Evolutionary conservation across 176 grass and related monocot species (phyloP), one percentile per base, ranked within the genome.

Genomic region (Eragrostis nindensis): DNA sequence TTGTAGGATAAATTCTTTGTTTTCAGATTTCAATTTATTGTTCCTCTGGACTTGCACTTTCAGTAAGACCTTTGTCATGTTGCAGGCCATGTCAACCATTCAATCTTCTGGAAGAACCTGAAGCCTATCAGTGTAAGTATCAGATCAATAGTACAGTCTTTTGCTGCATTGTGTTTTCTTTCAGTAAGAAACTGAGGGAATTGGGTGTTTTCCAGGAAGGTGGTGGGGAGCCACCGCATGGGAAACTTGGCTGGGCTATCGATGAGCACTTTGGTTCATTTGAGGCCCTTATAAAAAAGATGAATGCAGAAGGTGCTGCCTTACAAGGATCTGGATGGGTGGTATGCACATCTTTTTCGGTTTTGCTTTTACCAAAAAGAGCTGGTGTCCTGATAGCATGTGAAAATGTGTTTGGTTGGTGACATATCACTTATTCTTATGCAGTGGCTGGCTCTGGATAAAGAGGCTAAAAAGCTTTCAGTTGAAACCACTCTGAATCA

Each of bases 261-360:
- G 96, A 95, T 79, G 90, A 92, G 82, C 72, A 93, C 70, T 99
- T 99, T 73, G 92, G 93, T 88, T 99, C 93, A 43, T 74, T 93
- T 82, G 90, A 95, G 15, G 76, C 76, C 21, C 82, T 99, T 85
- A 50, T 99, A 54, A 90, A 95, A 89, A 99, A 99, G 88, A 95
- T 99, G 64, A 99, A 93, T 72, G 85, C 90, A 62, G 90, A 95
- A 72, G 96, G 96, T 84, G 92, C 93, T 80, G 96, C 89, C 86
- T 79, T 99, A 81, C 96, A 99, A 87, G 96, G 96, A 82, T 99
- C 96, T 84, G 96, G 96, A 93, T 99, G 96, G 96, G 96, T 99
- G 92, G 96, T 99, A 56, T 66, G 93, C 84, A 84, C 30, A 55
- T 27, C 10, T 54, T 6, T 29, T 11, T 29, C 27, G 64, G 11